Evolutionary conservation across 345 rosid genomes (phyloP).

Genomic region (Gossypium herbaceum): DNA sequence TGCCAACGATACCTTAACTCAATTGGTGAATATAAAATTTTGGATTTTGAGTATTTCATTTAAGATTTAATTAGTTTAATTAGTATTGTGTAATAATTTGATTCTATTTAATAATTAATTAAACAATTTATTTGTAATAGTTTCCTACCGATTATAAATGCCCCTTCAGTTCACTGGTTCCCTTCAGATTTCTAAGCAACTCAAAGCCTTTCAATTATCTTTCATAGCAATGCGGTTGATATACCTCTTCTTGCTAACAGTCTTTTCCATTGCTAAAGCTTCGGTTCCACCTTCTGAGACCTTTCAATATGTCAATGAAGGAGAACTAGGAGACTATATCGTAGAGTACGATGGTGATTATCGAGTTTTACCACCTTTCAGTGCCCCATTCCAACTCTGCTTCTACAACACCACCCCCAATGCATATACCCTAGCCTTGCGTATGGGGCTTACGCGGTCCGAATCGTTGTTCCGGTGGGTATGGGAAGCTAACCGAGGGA

Average conservation of each 20-base stretch:
- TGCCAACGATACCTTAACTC: neutral
- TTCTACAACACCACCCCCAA: constrained; percentile 52
- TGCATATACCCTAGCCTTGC: constrained; percentile 39
- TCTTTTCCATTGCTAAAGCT: neutral
- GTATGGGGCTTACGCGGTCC: constrained; percentile 35
- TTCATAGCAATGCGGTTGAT: neutral
- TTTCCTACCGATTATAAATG: neutral
- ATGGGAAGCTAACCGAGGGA: constrained; percentile 54
- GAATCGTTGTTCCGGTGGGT: constrained; percentile 49
- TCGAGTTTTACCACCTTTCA: neutral
- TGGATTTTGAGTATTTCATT: too few relatives aligned
- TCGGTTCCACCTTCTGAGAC: neutral
- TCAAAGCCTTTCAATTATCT: neutral
- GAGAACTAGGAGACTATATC: neutral
- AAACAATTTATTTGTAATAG: too few relatives aligned
- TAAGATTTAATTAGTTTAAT: too few relatives aligned
- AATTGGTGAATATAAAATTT: too few relatives aligned
- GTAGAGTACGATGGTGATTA: neutral
- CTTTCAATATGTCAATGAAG: neutral
- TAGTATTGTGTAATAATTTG: too few relatives aligned
- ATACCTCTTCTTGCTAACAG: neutral
- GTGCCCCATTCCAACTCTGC: constrained; percentile 36
- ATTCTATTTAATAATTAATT: too few relatives aligned
- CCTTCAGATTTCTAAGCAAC: neutral
- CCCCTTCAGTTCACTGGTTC: neutral